Base-by-base conservation (phyloP, 2,329 filamentous ascomycete species). In the Phialophora chinensis region DNA sequence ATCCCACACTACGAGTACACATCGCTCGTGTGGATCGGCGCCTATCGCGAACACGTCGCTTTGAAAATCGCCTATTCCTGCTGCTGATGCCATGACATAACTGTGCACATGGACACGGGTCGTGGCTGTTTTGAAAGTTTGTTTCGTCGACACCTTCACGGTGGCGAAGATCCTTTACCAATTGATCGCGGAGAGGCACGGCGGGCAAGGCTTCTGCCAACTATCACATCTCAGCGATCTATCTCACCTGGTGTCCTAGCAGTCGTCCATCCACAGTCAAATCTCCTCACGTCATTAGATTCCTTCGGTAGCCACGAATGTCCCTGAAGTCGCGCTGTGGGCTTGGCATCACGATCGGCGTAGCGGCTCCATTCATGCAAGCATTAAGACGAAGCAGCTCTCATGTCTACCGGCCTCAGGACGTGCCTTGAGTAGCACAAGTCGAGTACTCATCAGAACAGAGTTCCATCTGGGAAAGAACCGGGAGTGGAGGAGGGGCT, bases 21-120 rank as follows among this genome's bases (percentile, higher is more conserved):
- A 14, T 53, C 27, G 42, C n/a, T 23, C 20, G n/a, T 35, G 27
- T n/a, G 17, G 60, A 62, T 62, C 60, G 42, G 17, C 60, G 42
- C 35, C 44, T 55, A 42, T 62, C 49, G 47, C 17, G 33, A 58
- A 23, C 17, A n/a, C 17, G 20, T 17, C 47, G 31, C 55, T n/a
- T 58, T 17, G 35, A 29, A 47, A 58, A n/a, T 25, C 55, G 33
- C 55, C 53, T 55, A 55, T 33, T 35, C 23, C 17, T 55, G 53
- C 29, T 29, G 25, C 53, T 35, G 29, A 25, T 29, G 10, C 53
- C 17, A 35, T 31, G 25, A 35, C 53, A 55, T 55, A 55, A 35
- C 10, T 35, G 25, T 31, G 25, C 53, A 33, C 53, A 17, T 17
- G 29, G n/a, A 35, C 12, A 2, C 27, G 12, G 27, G 53, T 35